Conservation (phyloP, 805 yeast species). For the Saccharomycopsis selenospora region DNA sequence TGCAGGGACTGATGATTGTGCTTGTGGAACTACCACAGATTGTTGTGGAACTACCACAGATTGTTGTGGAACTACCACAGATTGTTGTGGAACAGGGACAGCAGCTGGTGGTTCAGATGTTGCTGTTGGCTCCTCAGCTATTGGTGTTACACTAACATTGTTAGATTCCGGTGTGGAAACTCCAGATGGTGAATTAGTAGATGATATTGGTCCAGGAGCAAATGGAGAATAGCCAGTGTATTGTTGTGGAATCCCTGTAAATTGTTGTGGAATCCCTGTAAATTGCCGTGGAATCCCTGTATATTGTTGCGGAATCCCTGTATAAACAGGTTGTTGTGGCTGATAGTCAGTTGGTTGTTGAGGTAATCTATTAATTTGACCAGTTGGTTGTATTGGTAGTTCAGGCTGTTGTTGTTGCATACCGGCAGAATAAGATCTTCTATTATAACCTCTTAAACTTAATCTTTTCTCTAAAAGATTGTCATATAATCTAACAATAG, state of each 20-base stretch:
- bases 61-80: neutral
- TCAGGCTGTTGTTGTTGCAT: neutral
- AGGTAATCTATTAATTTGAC: constrained; percentile 1
- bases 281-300: constrained; percentile 6
- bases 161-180: too few species aligned
- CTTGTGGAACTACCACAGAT: constrained; percentile 7
- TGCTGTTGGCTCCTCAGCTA: neutral
- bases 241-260: constrained; percentile 8
- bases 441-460: constrained; percentile 24
- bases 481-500: constrained; percentile 72
- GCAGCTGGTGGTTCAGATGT: too few species aligned
- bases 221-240: too few species aligned
- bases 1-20: neutral
- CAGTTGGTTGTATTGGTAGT: neutral
- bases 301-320: constrained; percentile 2
- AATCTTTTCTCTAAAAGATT: constrained; percentile 51
- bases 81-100: neutral
- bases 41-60: neutral
- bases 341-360: neutral
- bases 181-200: too few species aligned
- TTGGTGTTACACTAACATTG: neutral
- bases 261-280: constrained; percentile 2
- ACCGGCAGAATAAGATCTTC: neutral
- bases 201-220: too few species aligned
- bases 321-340: neutral